A percentile compares a stretch with the other conserved stretches of the same genome.
Evolutionary conservation across 306 rosid genomes (phyloP).

Genomic region (Citrullus amarus): DNA sequence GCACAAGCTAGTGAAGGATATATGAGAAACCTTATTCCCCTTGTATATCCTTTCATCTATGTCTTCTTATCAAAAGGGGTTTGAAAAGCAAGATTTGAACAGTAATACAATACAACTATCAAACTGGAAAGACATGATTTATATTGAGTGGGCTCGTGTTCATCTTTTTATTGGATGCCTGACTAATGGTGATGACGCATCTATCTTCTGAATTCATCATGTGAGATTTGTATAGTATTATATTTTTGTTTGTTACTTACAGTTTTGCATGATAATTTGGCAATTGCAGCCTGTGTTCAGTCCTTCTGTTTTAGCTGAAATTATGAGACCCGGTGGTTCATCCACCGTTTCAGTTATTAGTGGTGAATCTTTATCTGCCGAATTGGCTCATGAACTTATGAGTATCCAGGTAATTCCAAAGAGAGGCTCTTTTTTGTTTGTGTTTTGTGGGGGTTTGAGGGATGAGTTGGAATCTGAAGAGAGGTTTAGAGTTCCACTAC

Average conservation of each 20-base stretch:
- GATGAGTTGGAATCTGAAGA: neutral
- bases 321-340: slow-evolving; percentile 82
- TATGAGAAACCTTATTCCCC: too few species aligned
- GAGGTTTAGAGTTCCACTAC: neutral
- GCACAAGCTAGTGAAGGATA: too few species aligned
- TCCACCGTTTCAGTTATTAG: slow-evolving; percentile 49
- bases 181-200: neutral
- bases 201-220: neutral
- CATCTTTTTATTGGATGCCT: neutral
- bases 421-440: neutral
- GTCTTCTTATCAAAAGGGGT: too few species aligned
- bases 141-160: neutral
- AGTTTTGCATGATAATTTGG: slow-evolving; percentile 1
- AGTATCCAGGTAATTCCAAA: slow-evolving; percentile 53
- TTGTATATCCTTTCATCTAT: too few species aligned
- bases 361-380: slow-evolving; percentile 65
- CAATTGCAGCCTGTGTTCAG: slow-evolving; percentile 61
- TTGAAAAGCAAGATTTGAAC: too few species aligned
- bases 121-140: too few species aligned
- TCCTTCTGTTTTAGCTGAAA: slow-evolving; percentile 73
- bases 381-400: slow-evolving; percentile 77
- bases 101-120: too few species aligned
- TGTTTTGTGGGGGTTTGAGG: neutral
- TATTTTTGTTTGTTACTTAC: neutral
- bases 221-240: neutral